phyloP scores from a whole-genome alignment of 2,329 filamentous ascomycete species.

The Pseudogymnoascus sp. region DNA sequence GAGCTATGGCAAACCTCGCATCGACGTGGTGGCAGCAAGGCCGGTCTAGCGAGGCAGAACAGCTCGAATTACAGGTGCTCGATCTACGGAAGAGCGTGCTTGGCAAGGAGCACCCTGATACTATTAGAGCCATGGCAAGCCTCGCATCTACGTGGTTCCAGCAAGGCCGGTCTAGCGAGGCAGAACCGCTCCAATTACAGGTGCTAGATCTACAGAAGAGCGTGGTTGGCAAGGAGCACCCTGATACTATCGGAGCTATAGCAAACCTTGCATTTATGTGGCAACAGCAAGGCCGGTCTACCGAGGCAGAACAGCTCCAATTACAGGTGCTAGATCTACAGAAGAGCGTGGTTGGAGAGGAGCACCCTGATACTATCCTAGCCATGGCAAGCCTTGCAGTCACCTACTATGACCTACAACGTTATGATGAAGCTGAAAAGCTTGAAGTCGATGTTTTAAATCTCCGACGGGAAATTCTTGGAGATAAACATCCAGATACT shows the following conservation, averaged over 20 bases:
- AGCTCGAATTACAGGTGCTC: no score
- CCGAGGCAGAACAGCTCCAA: conserved; percentile 21
- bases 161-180: conserved; percentile 23
- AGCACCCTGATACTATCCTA: conserved; percentile 21
- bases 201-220: conserved; percentile 15
- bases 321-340: conserved; percentile 15
- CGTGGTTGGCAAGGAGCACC: conserved; percentile 22
- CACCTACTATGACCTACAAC: no score
- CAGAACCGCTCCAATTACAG: conserved; percentile 18
- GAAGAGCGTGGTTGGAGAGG: conserved; percentile 19
- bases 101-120: conserved; percentile 11
- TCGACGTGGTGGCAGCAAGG: no score
- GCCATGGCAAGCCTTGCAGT: conserved; percentile 21
- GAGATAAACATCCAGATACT: conserved; percentile 23
- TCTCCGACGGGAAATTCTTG: conserved; percentile 11
- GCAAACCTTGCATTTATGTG: conserved; percentile 18
- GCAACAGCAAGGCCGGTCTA: conserved; percentile 19
- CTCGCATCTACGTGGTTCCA: conserved; percentile 18
- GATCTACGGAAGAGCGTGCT: neutral
- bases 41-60: no score
- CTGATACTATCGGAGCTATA: conserved; percentile 22
- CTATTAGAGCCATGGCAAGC: conserved; percentile 19
- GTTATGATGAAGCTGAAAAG: conserved; percentile 10
- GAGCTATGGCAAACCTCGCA: neutral
- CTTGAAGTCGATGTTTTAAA: neutral